Evolutionary conservation across 805 yeast genomes (phyloP).

Genomic region (Priceomyces melissophilus): DNA sequence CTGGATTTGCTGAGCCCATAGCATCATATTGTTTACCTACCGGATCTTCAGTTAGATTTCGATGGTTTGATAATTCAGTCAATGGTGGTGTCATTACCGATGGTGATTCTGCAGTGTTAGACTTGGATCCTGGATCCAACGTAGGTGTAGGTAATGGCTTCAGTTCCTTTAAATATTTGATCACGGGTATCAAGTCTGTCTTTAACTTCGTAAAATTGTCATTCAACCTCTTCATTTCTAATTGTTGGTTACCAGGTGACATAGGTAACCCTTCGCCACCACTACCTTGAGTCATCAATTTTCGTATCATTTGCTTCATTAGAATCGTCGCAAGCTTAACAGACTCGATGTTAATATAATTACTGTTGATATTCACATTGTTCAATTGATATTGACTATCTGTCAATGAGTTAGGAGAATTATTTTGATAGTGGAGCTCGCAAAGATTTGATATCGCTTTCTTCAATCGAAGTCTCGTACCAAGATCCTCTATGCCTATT

Average conservation of each 20-base stretch:
- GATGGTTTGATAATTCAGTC: slow-evolving; percentile 14
- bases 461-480: slow-evolving; percentile 58
- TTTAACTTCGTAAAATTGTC: slow-evolving; percentile 57
- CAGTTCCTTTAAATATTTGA: slow-evolving; percentile 59
- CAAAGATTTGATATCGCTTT: slow-evolving; percentile 55
- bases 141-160: slow-evolving; percentile 69
- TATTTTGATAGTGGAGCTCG: slow-evolving; percentile 26
- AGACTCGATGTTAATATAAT: slow-evolving; percentile 35
- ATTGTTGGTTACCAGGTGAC: slow-evolving; percentile 15
- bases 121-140: slow-evolving; percentile 43
- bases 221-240: slow-evolving; percentile 40
- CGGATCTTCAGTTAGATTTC: slow-evolving; percentile 9
- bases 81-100: slow-evolving; percentile 10
- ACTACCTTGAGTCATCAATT: slow-evolving; percentile 14
- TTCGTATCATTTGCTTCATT: slow-evolving; percentile 34
- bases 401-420: slow-evolving; percentile 21
- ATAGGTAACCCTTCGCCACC: slow-evolving; percentile 9
- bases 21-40: slow-evolving; percentile 3
- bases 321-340: slow-evolving; percentile 31
- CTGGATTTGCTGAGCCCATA: neutral
- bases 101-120: slow-evolving; percentile 25
- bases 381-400: slow-evolving; percentile 28
- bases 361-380: slow-evolving; percentile 32
- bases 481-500: slow-evolving; percentile 55
- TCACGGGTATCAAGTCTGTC: slow-evolving; percentile 62